phyloP scores from a whole-genome alignment of 805 yeast species.

The Saccharomycopsis babjevae region DNA sequence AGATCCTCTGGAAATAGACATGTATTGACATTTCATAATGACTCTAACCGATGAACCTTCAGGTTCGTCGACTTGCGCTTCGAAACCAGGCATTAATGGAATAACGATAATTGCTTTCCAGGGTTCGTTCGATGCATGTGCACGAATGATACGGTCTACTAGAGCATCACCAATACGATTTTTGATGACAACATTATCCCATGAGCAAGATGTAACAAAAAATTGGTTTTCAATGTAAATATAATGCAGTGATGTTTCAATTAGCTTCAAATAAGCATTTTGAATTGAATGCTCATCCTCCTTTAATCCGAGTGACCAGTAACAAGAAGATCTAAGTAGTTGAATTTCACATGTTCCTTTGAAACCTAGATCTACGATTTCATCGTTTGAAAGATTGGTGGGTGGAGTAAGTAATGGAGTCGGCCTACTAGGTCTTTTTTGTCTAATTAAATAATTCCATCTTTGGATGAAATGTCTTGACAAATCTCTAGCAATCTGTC shows the following conservation, averaged over 20 bases:
- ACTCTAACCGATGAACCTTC: constrained; percentile 94
- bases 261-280: constrained; percentile 80
- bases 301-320: constrained; percentile 87
- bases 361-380: constrained; percentile 44
- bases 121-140: constrained; percentile 59
- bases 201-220: constrained; percentile 79
- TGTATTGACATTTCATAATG: constrained; percentile 92
- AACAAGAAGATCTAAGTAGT: constrained; percentile 76
- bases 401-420: constrained; percentile 93
- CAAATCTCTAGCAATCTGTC: constrained; percentile 88
- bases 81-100: constrained; percentile 97
- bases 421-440: constrained; percentile 86
- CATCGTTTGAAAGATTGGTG: constrained; percentile 68
- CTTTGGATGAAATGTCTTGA: constrained; percentile 93
- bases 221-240: constrained; percentile 95
- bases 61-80: constrained; percentile 81
- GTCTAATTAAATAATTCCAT: constrained; percentile 90
- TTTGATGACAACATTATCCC: constrained; percentile 74
- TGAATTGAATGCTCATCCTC: constrained; percentile 85
- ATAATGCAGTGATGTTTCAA: constrained; percentile 87
- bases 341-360: constrained; percentile 90
- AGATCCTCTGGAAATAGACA: constrained; percentile 85
- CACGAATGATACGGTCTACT: constrained; percentile 90
- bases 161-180: constrained; percentile 93
- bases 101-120: constrained; percentile 92